Conservation (phyloP, 768 basidiomycete species). For the Suillus cothurnatus region DNA sequence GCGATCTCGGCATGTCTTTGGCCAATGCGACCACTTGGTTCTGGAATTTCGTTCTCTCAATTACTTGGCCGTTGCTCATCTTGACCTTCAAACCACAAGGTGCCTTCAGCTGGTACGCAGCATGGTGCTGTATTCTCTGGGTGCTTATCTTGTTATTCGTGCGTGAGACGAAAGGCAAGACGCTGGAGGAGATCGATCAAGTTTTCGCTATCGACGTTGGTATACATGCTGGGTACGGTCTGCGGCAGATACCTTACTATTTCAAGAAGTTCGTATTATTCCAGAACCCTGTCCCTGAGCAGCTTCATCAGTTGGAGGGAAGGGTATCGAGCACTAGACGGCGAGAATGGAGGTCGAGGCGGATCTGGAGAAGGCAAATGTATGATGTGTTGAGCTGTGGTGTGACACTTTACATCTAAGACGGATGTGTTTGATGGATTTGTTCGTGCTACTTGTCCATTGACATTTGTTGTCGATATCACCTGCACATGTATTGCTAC, state of each 20-base stretch:
- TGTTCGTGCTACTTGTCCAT: neutral
- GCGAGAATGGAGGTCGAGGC: conserved; percentile 11
- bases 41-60: conserved; percentile 62
- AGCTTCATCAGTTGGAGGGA: conserved; percentile 45
- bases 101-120: no score
- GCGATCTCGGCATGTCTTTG: conserved; percentile 63
- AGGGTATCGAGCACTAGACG: conserved; percentile 14
- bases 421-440: neutral
- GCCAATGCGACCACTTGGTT: conserved; percentile 66
- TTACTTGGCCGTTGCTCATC: conserved; percentile 71
- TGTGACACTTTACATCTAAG: neutral
- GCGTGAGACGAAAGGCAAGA: conserved; percentile 70
- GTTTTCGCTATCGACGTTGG: conserved; percentile 60
- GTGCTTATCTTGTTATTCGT: conserved; percentile 62
- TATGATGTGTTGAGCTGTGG: neutral
- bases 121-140: conserved; percentile 59
- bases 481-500: neutral
- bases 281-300: conserved; percentile 27
- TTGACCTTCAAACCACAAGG: conserved; percentile 67
- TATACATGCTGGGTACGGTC: conserved; percentile 59
- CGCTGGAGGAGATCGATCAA: conserved; percentile 57
- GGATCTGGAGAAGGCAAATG: conserved; percentile 13
- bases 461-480: neutral
- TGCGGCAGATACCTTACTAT: conserved; percentile 52
- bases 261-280: conserved; percentile 52